A percentile compares a stretch with the other conserved stretches of the same genome.
phyloP scores from a whole-genome alignment of 1,139 yeast species.

The Scheffersomyces insectosa region DNA sequence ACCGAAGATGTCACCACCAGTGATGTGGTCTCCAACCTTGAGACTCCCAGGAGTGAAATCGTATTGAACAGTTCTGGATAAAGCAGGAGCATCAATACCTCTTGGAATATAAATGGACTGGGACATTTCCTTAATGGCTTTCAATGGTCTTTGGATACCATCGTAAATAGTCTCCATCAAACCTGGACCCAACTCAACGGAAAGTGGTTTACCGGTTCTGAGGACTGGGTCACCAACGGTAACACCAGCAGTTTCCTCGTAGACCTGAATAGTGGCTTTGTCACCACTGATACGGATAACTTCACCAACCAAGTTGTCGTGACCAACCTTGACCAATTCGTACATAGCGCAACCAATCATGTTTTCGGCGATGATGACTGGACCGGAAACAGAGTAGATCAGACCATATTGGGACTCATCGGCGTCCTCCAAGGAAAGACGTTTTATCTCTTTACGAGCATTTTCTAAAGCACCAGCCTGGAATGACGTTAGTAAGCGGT shows the following conservation, averaged over 20 bases:
- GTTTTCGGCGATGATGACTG: conserved; percentile 95
- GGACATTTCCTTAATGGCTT: conserved; percentile 81
- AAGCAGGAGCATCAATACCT: conserved; percentile 96
- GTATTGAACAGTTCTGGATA: conserved; percentile 77
- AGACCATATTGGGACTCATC: conserved; percentile 81
- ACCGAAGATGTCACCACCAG: conserved; percentile 98
- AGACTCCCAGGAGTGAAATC: conserved; percentile 80
- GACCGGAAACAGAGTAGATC: conserved; percentile 94
- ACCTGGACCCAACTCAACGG: conserved; percentile 99
- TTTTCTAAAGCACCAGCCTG: conserved; percentile 97
- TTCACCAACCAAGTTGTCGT: conserved; percentile 95
- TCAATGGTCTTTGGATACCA: conserved; percentile 98
- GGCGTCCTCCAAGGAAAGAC: conserved; percentile 76
- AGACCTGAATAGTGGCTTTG: conserved; percentile 97
- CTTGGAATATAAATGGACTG: conserved; percentile 96
- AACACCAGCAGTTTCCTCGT: conserved; percentile 98
- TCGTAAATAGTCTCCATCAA: conserved; percentile 98
- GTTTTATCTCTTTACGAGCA: conserved; percentile 92
- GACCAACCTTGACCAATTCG: conserved; percentile 96
- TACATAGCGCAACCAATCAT: conserved; percentile 99
- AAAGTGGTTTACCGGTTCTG: conserved; percentile 96
- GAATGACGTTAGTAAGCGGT: conserved; percentile 16
- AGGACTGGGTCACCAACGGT: conserved; percentile 98
- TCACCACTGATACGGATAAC: conserved; percentile 95
- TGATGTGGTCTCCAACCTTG: conserved; percentile 94